Base-by-base conservation (phyloP, 2,329 filamentous ascomycete species). In the Hirsutella minnesotensis region DNA sequence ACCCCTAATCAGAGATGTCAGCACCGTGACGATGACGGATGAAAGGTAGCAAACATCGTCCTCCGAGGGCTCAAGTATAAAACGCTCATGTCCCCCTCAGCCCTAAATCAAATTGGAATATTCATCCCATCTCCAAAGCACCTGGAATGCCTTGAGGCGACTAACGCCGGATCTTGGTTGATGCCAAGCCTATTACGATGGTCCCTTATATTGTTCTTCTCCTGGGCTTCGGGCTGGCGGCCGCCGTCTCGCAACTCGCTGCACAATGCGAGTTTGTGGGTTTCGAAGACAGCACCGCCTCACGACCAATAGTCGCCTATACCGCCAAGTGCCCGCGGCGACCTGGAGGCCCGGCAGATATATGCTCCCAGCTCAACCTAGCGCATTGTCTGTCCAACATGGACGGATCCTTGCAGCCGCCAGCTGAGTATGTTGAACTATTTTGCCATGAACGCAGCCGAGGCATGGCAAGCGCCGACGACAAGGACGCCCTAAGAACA, bases 331-430 rank as follows among this genome's bases (percentile, higher is more conserved):
- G 44, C 27, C 35, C 44, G 8, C n/a, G 13, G 9, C 9, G 12
- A 18, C 13, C 20, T 0, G 40, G 38, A 7, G 40, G 9, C 1
- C 33, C 18, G 1, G 4, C 19, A 4, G 38, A 45, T 5, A 22
- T 40, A 12, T 45, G 44, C 34, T 45, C 44, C 16, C 20, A 29
- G 44, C 20, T 45, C 8, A 10, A 40, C 13, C 40, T 45, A 13
- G 33, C 22, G 2, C 33, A 38, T 29, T 45, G 44, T 21, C 40
- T 45, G 5, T 16, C 19, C 19, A 45, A 45, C 13, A 10, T 31
- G 3, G 33, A 45, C 12, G 44, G 44, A 5, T 3, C 16, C 22
- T 31, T 45, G 16, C 10, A 15, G 33, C n/a, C 9, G 22, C n/a
- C 40, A 9, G 12, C 9, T 10, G 21, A 35, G 40, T 42, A 45